These are phyloP conservation scores for Triglochin maritima DNA, from an alignment of 106 monocot genomes.

Conservation along the genomic window DNA sequence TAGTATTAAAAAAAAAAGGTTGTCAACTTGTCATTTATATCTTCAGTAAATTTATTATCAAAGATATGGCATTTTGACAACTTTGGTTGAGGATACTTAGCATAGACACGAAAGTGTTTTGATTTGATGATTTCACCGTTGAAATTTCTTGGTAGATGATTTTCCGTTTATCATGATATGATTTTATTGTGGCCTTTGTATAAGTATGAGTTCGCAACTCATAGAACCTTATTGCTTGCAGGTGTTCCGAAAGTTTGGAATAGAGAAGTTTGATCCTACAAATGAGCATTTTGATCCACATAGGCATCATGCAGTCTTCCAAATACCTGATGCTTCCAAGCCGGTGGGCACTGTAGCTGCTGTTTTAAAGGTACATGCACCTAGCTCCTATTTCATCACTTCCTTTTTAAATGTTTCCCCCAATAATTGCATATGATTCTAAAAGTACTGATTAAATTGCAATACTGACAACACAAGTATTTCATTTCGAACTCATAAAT, in stretches of 20 bases:
- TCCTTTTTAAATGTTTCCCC: neutral
- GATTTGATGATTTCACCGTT: no score
- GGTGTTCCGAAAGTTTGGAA: slow-evolving; percentile 64
- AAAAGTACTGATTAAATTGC: neutral
- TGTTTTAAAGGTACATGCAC: slow-evolving; percentile 51
- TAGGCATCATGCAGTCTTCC: slow-evolving; percentile 56
- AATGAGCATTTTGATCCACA: slow-evolving; percentile 75
- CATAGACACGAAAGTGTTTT: no score
- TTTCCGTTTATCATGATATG: neutral
- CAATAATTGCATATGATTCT: neutral
- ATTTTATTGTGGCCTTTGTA: neutral
- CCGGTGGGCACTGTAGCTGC: slow-evolving; percentile 52
- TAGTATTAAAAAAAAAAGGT: no score
- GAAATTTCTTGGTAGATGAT: neutral
- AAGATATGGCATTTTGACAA: no score
- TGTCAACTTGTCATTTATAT: no score
- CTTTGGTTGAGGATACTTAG: no score
- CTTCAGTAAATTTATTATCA: no score
- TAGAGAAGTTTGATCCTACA: slow-evolving; percentile 65
- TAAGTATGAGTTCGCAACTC: no score
- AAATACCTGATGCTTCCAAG: slow-evolving; percentile 58
- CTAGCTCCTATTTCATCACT: neutral
- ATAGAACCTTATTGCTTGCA: slow-evolving; percentile 12
- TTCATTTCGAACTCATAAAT: no score
- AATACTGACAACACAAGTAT: no score